Evolutionary conservation across 805 yeast genomes (phyloP).

Genomic region (Saccharomyces kudriavzevii): DNA sequence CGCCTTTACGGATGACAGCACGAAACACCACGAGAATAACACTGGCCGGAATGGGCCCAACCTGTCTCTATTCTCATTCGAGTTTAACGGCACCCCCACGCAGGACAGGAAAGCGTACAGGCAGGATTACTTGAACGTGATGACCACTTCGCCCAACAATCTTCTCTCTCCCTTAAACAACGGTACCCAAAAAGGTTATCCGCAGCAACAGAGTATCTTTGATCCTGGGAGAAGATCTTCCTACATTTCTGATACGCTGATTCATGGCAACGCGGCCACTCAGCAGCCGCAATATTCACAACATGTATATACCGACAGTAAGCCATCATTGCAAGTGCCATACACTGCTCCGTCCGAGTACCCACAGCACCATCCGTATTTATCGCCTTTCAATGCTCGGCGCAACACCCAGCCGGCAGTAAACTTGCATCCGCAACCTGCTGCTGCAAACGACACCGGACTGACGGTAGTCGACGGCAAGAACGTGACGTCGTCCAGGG

Average conservation of each 20-base stretch:
- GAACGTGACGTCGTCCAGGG: conserved; percentile 51
- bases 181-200: background rate
- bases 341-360: background rate
- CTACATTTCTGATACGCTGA: conserved; percentile 59
- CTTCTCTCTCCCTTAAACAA: background rate
- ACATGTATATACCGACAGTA: background rate
- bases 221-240: conserved; percentile 55
- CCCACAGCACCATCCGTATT: background rate
- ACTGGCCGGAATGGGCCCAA: conserved; percentile 5
- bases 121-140: background rate
- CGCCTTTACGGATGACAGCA: background rate
- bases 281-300: background rate
- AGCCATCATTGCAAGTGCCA: background rate
- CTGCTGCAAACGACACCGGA: conserved; percentile 43
- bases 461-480: conserved; percentile 43
- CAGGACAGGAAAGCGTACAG: background rate
- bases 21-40: background rate
- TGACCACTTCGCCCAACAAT: background rate
- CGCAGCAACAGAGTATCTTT: conserved; percentile 2
- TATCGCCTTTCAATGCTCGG: background rate
- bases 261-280: conserved; percentile 23
- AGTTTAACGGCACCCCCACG: background rate
- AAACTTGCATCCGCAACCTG: background rate
- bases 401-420: background rate
- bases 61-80: background rate